Percentiles rank a stretch among this genome's conserved stretches.
Evolutionary conservation across 2,329 filamentous ascomycete species (phyloP).

Genomic region (Huntiella decipiens): DNA sequence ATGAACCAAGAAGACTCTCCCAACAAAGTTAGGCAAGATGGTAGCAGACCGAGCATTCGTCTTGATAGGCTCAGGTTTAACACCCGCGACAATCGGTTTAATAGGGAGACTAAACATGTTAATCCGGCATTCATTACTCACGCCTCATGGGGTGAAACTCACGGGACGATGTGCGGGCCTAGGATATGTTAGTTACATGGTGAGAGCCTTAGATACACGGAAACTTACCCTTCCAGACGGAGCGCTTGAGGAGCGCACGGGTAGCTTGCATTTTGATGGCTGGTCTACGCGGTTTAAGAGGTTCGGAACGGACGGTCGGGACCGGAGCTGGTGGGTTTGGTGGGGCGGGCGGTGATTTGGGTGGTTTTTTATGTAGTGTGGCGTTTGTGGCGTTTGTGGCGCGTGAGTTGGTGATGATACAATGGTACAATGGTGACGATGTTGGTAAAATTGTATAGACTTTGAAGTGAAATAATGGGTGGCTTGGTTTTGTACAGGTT

Average conservation of each 20-base stretch:
- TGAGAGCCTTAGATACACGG: neutral
- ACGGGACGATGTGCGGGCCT: conserved; percentile 37
- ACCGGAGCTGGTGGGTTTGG: conserved; percentile 3
- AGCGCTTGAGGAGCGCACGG: conserved; percentile 49
- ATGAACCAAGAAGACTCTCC: conserved; percentile 73
- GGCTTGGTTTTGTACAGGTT: neutral
- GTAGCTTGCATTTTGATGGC: conserved; percentile 44
- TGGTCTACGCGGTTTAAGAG: neutral
- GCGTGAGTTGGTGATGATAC: neutral
- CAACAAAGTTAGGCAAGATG: conserved; percentile 82
- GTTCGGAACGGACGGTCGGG: too few relatives aligned
- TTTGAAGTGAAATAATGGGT: neutral
- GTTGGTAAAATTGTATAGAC: neutral
- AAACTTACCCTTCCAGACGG: conserved; percentile 66
- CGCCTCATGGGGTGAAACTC: conserved; percentile 17
- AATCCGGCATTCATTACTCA: neutral
- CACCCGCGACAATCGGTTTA: conserved; percentile 36
- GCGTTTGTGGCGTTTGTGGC: neutral
- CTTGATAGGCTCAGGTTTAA: conserved; percentile 52
- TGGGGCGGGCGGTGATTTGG: neutral
- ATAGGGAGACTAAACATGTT: conserved; percentile 38
- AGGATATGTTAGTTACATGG: neutral
- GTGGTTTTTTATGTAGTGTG: too few relatives aligned
- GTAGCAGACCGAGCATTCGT: conserved; percentile 78
- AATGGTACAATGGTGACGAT: neutral